These are phyloP conservation scores for Hyphodiscus sp. DNA, from an alignment of 2,329 filamentous ascomycete genomes.

Conservation along the genomic window DNA sequence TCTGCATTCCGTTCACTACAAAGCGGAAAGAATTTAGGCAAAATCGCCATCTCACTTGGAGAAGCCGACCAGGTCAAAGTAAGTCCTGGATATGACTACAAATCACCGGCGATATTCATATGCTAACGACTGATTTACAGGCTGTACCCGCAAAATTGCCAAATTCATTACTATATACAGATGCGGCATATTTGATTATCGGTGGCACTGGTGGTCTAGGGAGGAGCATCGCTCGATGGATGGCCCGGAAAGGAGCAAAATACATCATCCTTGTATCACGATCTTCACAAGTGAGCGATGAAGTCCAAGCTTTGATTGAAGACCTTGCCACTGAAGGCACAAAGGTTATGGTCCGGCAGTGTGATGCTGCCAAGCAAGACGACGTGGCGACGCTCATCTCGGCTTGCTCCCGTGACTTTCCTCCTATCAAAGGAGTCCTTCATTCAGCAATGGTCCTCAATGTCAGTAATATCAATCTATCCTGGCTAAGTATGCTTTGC, in stretches of 20 bases:
- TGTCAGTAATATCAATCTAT: neutral
- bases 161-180: neutral
- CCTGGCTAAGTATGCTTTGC: neutral
- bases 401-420: constrained; percentile 10
- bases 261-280: neutral
- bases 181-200: neutral
- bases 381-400: neutral
- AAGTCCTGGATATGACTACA: no score
- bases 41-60: neutral
- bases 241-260: neutral
- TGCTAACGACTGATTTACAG: neutral
- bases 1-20: neutral
- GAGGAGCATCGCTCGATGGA: neutral
- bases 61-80: no score
- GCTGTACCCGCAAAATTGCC: neutral
- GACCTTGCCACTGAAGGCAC: no score
- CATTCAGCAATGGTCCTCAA: constrained; percentile 39
- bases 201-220: neutral
- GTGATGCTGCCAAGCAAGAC: neutral
- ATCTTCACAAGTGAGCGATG: neutral
- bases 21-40: neutral
- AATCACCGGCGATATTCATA: no score
- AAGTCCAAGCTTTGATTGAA: no score
- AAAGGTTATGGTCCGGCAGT: no score
- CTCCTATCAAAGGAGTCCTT: constrained; percentile 37